Evolutionary conservation across 306 rosid genomes (phyloP), one percentile per base, ranked within the genome.

Genomic region (Castanea mollissima): DNA sequence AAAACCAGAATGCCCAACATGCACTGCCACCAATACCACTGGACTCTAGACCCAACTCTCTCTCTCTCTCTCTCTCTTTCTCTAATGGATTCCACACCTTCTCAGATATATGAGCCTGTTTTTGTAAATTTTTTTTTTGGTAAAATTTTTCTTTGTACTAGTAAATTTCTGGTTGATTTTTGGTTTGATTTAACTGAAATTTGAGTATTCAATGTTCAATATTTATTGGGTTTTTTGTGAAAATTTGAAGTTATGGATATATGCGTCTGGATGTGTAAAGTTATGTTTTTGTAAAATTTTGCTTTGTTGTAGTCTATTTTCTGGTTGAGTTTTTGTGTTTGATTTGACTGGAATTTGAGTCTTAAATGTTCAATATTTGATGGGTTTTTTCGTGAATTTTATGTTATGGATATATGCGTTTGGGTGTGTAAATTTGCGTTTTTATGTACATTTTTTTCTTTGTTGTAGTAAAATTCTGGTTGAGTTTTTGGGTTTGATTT

Each of bases 1-100:
- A 86, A 78, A 38, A 67, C 71, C 10, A 35, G 49, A 46, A 3
- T 11, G 6, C 4, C 7, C 25, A 1, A 58, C 57, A 6, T 29
- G 35, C 69, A 67, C 25, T 49, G 9, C 72, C 52, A 16, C 13
- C 20, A 29, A 46, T 35, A 7, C 52, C 20, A 58, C n/a, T 31
- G 14, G 70, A 6, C 19, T 27, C 19, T 9, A 55, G 58, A 29
- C 14, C 74, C 44, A 6, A 20, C 55, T 3, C 68, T 71, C 4
- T 11, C 23, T 23, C 23, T 23, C 23, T 23, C 23, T 23, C 23
- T 23, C 23, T 23, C 23, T 23, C 11, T 38, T 51, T 31, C 54
- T 52, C 52, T 83, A 38, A 67, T 70, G 80, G 80, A 74, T 75
- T 71, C 57, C 19, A 63, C 62, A 9, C 31, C 65, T 27, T 69